Base-by-base conservation (phyloP, 148 eudicot species). In the Silene uniflora region DNA sequence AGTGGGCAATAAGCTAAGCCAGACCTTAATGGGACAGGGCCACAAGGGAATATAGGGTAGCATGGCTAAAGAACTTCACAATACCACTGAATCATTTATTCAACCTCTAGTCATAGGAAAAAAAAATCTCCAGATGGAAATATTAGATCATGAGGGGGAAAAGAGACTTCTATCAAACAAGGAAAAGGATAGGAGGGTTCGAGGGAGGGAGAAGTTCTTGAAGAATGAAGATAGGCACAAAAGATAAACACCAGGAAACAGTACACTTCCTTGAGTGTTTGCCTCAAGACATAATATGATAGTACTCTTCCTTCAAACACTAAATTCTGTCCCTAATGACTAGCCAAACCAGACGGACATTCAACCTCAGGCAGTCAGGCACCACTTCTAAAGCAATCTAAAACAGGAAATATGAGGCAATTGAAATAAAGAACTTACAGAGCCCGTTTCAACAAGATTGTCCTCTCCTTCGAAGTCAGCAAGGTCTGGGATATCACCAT, bases 401-500 rank as follows among this genome's bases (percentile, higher is more conserved):
- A 39, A 58, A 27, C 49, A 27, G 10, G 46, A 62, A 17, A 16
- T 35, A 69, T 13, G 58, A 75, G 8, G 27, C 66, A 60, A 10
- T 5, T 42, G 47, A 7, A 19, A 59, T 16, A 62, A 74, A 23
- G 11, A 54, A 83, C 94, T 84, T 86, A 94, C 98, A 17, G 92
- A 90, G 83, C 90, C 97, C 71, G 85, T 60, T 67, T 90, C 98
- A 81, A 94, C 77, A 71, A 94, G 77, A 76, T 90, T 91, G 79
- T 94, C 97, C 64, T 90, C 82, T n/a, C 89, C 98, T 75, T 88
- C 93, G 79, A 82, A 91, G 67, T 89, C 98, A 64, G 83, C 89
- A 90, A 94, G 88, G 78, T 94, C 97, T 21, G 98, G 98, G 67
- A 94, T 90, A 75, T 91, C 97, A 70, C 86, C 97, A 67, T 92